Base-by-base conservation (phyloP, 805 yeast species). In the Wickerhamomyces canadensis region DNA sequence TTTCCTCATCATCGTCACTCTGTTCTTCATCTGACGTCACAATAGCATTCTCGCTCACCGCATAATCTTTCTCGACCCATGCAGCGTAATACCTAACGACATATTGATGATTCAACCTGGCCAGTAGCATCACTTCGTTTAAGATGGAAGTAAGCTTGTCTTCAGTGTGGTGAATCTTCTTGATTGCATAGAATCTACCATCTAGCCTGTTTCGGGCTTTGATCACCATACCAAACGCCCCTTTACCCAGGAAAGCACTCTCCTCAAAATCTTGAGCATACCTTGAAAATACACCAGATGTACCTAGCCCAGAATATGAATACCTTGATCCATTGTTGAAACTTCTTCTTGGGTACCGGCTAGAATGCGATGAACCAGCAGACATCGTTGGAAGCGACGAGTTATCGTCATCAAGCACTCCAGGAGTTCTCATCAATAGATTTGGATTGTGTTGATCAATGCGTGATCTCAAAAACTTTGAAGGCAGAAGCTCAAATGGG, bases 171-270 rank as follows among this genome's bases (percentile, higher is more conserved):
- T 82, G 77, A 34, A 93, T 84, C 49, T 89, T 91, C 58, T 93
- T 93, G 41, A 93, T 78, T 0, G 99, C 99, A 58, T 93, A 93
- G 49, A 84, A 85, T 13, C 96, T 72, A 16, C 98, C 98, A 56
- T 93, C 99, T 45, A 93, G 72, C 41, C 89, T 75, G 57, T 89
- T 91, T 43, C 98, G 69, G 0, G 93, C 98, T 53, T 91, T 89
- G n/a, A 93, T 96, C 8, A 93, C 99, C 58, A 93, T 97, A 6
- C 99, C 99, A 62, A 84, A 93, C 0, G 95, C 99, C 27, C 99
- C 99, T 49, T 80, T 78, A 2, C 99, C 99, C 8, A 93, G 62
- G 16, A 81, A 76, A 0, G 91, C 93, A 31, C 87, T 84, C 55
- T 93, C 98, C 58, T 93, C 98, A 60, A 94, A 93, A 56, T 93